Base-by-base conservation (phyloP, 2,329 filamentous ascomycete species). In the Botrytis tulipae region DNA sequence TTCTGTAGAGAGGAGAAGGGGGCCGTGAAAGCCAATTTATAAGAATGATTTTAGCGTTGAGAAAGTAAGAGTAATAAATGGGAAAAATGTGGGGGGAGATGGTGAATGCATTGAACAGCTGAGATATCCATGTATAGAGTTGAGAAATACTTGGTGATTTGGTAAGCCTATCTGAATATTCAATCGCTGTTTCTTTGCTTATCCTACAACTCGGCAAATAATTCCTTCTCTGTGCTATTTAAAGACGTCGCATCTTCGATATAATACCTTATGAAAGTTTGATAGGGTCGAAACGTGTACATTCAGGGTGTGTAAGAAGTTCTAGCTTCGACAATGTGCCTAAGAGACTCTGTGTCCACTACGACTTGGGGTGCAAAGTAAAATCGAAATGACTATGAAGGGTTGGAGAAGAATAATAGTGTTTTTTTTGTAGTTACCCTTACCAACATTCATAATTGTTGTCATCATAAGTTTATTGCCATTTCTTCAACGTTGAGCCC, bases 361-460 rank as follows among this genome's bases (percentile, higher is more conserved):
- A 16, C 3, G 5, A n/a, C 3, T n/a, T n/a, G 48, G 48, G 0
- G 0, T n/a, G 1, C 14, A n/a, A 51, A 25, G 10, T 25, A n/a
- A 25, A 4, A 0, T n/a, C 22, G 4, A 25, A 51, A n/a, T 1
- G 2, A 51, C 3, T 4, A 4, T n/a, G 0, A 51, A 51, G 4
- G 25, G 12, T 3, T 7, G 5, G 25, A n/a, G 25, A n/a, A 0
- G 10, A 51, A 14, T 14, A 0, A 4, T n/a, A 14, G 10, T 51
- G 10, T 3, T n/a, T n/a, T 6, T 25, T 48, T 14, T 51, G 48
- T n/a, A n/a, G 2, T 14, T 4, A n/a, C 4, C n/a, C 10, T 51
- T 25, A 51, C 25, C 48, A 14, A 14, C 0, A 12, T 6, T 14
- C 6, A n/a, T 12, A n/a, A 6, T n/a, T 48, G 4, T 25, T 25